These are phyloP conservation scores for Ballota nigra DNA, from an alignment of 257 asterid species.

Conservation along the genomic window DNA sequence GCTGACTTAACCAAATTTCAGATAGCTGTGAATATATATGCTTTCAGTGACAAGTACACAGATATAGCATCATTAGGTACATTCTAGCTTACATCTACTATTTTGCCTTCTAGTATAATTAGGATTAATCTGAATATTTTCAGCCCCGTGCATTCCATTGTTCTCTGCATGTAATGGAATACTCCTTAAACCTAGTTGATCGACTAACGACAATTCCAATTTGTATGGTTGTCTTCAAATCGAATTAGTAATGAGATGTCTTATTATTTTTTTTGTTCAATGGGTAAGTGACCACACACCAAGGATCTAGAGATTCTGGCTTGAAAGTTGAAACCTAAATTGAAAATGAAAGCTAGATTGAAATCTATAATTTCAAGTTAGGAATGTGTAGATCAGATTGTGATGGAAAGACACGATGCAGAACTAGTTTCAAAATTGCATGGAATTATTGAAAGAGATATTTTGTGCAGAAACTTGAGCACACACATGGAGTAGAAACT, in stretches of 20 bases:
- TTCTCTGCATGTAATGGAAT: neutral
- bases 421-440: neutral
- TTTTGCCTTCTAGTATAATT: neutral
- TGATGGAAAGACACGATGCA: slow-evolving; percentile 3
- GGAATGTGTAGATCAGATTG: neutral
- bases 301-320: slow-evolving; percentile 12
- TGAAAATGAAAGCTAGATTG: neutral
- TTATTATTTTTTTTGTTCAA: neutral
- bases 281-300: neutral
- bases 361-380: neutral
- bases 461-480: neutral
- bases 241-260: neutral
- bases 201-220: neutral
- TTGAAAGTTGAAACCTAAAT: neutral
- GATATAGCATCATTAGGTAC: slow-evolving; percentile 88
- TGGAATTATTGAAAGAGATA: neutral
- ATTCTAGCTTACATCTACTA: neutral
- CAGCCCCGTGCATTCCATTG: too few species aligned
- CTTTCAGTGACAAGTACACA: slow-evolving; percentile 81
- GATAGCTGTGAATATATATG: slow-evolving; percentile 88
- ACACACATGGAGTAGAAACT: neutral
- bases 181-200: slow-evolving; percentile 11
- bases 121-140: neutral
- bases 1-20: slow-evolving; percentile 90
- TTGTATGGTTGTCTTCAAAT: neutral